Conservation (phyloP, 129 eudicot genomes). For the Kitagawia praeruptora region DNA sequence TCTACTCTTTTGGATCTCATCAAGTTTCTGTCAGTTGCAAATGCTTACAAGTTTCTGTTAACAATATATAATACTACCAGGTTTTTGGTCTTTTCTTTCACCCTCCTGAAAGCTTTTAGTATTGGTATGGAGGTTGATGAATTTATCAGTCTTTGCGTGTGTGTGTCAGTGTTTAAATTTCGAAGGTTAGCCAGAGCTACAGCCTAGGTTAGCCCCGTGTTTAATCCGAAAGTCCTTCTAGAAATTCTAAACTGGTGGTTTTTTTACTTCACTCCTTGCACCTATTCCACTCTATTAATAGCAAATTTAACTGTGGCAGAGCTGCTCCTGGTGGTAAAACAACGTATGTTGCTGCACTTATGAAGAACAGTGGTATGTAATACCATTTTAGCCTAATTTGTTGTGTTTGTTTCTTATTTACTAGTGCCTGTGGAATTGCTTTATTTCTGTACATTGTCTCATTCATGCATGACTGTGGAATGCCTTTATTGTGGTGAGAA, state of each 20-base stretch:
- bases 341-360: constrained; percentile 82
- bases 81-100: too few species aligned
- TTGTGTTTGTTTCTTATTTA: background rate
- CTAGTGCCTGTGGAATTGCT: background rate
- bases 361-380: constrained; percentile 81
- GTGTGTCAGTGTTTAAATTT: too few species aligned
- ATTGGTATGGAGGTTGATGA: too few species aligned
- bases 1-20: constrained; percentile 7
- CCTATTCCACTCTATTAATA: constrained; percentile 4
- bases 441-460: too few species aligned
- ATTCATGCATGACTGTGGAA: background rate
- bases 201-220: too few species aligned
- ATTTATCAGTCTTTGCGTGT: too few species aligned
- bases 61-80: too few species aligned
- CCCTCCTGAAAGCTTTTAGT: too few species aligned
- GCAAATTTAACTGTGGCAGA: constrained; percentile 29
- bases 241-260: too few species aligned
- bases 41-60: background rate
- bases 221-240: too few species aligned
- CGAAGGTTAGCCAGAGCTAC: too few species aligned
- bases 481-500: background rate
- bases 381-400: background rate
- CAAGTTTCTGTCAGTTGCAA: background rate
- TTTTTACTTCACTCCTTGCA: background rate
- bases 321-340: constrained; percentile 99